A percentile compares a stretch with the other conserved stretches of the same genome.
phyloP scores from a whole-genome alignment of 2,329 filamentous ascomycete genomes.

The Cercospora zeina region DNA sequence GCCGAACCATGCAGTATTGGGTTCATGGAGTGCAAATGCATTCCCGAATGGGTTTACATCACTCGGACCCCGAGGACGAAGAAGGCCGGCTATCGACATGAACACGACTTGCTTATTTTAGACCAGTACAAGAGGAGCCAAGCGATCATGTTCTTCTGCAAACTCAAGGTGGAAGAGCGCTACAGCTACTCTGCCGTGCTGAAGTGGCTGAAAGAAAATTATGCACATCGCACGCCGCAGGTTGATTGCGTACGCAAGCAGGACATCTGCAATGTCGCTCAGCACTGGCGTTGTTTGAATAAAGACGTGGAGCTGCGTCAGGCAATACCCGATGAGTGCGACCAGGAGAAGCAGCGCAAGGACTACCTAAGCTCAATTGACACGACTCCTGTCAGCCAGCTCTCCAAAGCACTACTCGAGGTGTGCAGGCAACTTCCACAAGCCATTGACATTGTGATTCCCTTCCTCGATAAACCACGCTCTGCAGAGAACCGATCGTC shows the following conservation, averaged over 20 bases:
- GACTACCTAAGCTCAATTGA: slow-evolving; percentile 27
- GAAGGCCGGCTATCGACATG: slow-evolving; percentile 19
- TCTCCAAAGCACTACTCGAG: slow-evolving; percentile 29
- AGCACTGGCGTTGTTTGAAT: slow-evolving; percentile 27
- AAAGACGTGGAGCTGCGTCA: slow-evolving; percentile 26
- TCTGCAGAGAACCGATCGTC: not conserved
- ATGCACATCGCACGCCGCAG: slow-evolving; percentile 22
- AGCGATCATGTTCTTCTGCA: slow-evolving; percentile 28
- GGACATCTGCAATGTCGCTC: slow-evolving; percentile 30
- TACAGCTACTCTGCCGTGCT: slow-evolving; percentile 27
- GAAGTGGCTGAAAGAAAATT: slow-evolving; percentile 30
- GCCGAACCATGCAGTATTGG: slow-evolving; percentile 23
- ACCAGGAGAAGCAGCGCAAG: slow-evolving; percentile 21
- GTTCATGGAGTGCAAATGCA: slow-evolving; percentile 28
- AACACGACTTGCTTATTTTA: slow-evolving; percentile 28
- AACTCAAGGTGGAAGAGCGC: slow-evolving; percentile 30
- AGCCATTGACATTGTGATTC: slow-evolving; percentile 25
- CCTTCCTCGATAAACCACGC: slow-evolving; percentile 18
- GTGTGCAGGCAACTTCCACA: slow-evolving; percentile 28
- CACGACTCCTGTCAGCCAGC: slow-evolving; percentile 17
- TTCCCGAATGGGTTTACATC: slow-evolving; percentile 33
- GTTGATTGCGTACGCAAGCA: slow-evolving; percentile 24
- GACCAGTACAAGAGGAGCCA: slow-evolving; percentile 31
- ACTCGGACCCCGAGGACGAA: slow-evolving; percentile 13
- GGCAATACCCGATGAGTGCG: slow-evolving; percentile 24